Evolutionary conservation across 1,284 basidiomycete species (phyloP).

Genomic region (Cryptococcus hybrid): DNA sequence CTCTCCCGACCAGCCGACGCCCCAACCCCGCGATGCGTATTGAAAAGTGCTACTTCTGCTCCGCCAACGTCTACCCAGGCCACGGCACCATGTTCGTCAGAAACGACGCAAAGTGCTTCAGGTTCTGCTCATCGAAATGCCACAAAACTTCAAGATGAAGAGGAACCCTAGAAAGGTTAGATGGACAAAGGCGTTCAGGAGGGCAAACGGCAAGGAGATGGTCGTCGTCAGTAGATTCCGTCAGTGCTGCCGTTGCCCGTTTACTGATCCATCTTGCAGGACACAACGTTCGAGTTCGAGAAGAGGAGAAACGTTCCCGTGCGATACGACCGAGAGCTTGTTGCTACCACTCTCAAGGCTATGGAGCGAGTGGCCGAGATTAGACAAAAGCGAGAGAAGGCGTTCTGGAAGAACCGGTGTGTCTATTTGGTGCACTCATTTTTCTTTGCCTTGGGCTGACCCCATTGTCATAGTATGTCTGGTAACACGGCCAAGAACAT

Average conservation of each 20-base stretch:
- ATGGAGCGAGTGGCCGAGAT: conserved; percentile 97
- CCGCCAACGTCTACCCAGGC: conserved; percentile 90
- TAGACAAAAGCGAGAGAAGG: conserved; percentile 82
- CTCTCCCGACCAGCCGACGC: conserved; percentile 1
- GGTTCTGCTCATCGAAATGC: conserved; percentile 97
- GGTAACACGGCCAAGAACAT: conserved; percentile 53
- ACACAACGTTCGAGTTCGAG: conserved; percentile 99
- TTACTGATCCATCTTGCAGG: conserved; percentile 56
- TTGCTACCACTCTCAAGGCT: conserved; percentile 92
- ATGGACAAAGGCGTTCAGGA: conserved; percentile 99
- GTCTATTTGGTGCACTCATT: conserved; percentile 22
- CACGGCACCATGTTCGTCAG: conserved; percentile 94
- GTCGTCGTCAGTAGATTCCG: conserved; percentile 72
- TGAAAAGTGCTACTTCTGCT: conserved; percentile 91
- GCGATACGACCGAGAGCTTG: conserved; percentile 92
- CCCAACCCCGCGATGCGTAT: conserved; percentile 64
- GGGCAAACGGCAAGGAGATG: conserved; percentile 99
- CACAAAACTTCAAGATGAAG: conserved; percentile 68
- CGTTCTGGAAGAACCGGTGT: conserved; percentile 95
- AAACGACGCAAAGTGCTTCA: conserved; percentile 94
- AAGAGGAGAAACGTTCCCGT: conserved; percentile 98
- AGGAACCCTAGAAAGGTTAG: conserved; percentile 98
- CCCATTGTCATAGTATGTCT: conserved; percentile 64
- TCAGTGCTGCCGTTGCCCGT: conserved; percentile 40
- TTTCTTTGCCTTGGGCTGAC: conserved; percentile 2